Conservation (phyloP, 2,329 filamentous ascomycete species). For the Talaromyces sp. region DNA sequence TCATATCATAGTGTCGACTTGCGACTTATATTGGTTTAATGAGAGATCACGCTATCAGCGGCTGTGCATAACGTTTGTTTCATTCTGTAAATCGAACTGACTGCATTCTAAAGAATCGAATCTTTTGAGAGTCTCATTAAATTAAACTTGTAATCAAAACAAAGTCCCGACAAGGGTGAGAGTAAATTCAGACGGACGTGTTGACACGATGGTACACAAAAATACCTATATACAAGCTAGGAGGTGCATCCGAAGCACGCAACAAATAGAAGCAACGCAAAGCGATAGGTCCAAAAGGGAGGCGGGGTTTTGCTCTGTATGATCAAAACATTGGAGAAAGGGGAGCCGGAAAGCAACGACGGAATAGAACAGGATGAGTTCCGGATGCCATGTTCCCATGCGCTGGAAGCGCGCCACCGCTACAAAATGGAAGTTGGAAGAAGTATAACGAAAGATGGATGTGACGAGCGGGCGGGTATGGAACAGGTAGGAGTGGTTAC, state of each 20-base stretch:
- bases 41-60: too few species aligned
- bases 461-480: not conserved
- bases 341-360: constrained; percentile 9
- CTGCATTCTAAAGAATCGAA: not conserved
- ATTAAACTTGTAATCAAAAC: too few species aligned
- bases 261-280: constrained; percentile 6
- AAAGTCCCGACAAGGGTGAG: constrained; percentile 2
- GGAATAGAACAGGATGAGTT: constrained; percentile 8
- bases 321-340: not conserved
- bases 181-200: constrained; percentile 11
- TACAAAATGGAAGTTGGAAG: constrained; percentile 2
- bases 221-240: constrained; percentile 16
- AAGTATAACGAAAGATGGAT: constrained; percentile 4
- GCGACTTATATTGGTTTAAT: too few species aligned
- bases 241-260: constrained; percentile 11
- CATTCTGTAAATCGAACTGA: too few species aligned
- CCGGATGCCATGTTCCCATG: not conserved
- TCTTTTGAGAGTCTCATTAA: not conserved
- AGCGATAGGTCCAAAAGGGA: not conserved
- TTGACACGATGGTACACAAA: constrained; percentile 15
- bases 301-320: not conserved
- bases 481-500: not conserved
- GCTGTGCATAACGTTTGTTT: too few species aligned
- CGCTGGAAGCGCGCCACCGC: not conserved
- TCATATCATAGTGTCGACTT: too few species aligned